These are phyloP conservation scores for Decorospora gaudefroyi DNA, from an alignment of 2,329 filamentous ascomycete genomes.

Conservation along the genomic window DNA sequence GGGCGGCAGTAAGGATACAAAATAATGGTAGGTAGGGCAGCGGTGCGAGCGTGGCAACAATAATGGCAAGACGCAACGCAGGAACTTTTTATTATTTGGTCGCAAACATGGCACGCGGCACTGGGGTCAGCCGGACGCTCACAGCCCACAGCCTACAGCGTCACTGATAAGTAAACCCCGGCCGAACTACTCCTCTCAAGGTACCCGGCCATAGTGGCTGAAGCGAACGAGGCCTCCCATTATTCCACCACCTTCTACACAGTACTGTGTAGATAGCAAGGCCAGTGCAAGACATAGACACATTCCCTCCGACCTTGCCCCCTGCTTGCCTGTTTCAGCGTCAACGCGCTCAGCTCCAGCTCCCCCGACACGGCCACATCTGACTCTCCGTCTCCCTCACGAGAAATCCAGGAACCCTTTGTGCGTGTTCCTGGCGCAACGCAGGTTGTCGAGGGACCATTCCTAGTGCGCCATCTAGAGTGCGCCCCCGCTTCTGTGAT, in stretches of 20 bases:
- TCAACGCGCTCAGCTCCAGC: constrained; percentile 1
- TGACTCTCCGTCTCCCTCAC: constrained; percentile 7
- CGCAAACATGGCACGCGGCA: constrained; percentile 31
- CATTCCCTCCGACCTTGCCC: constrained; percentile 11
- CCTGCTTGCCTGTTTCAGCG: constrained; percentile 24
- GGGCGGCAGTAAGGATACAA: constrained; percentile 5
- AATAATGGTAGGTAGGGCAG: constrained; percentile 1
- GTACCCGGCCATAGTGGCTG: constrained; percentile 25
- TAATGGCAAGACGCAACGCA: constrained; percentile 14
- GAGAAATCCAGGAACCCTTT: constrained; percentile 22
- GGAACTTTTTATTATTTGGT: constrained; percentile 29
- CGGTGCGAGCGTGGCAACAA: constrained; percentile 18
- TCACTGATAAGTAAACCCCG: constrained; percentile 27
- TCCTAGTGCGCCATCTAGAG: constrained; percentile 21
- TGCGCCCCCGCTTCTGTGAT: constrained; percentile 23
- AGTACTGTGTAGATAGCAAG: no score
- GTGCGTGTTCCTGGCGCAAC: constrained; percentile 34
- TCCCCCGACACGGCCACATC: constrained; percentile 3
- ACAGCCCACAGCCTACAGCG: constrained; percentile 22
- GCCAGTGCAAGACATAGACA: constrained; percentile 10
- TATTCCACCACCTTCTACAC: constrained; percentile 16
- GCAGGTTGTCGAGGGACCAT: constrained; percentile 17
- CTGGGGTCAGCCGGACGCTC: constrained; percentile 27
- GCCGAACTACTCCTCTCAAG: constrained; percentile 18
- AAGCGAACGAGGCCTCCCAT: constrained; percentile 12